Percentiles rank a stretch among this genome's conserved stretches.
These are phyloP conservation scores for Verticillium isaacii DNA, from an alignment of 2,329 filamentous ascomycete genomes.

Conservation along the genomic window DNA sequence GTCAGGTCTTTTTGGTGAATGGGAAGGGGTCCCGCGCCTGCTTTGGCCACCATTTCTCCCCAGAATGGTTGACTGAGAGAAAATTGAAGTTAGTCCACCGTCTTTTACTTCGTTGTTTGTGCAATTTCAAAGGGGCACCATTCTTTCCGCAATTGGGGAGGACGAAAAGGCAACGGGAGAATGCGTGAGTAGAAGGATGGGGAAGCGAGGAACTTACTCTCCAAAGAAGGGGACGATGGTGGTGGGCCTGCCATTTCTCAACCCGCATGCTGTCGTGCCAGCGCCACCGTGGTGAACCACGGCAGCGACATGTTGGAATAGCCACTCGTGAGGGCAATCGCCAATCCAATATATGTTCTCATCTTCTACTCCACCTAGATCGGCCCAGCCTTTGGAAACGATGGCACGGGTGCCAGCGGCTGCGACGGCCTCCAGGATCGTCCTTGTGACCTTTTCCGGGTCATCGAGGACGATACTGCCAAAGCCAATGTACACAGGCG, in stretches of 20 bases:
- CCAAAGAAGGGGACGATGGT: constrained; percentile 85
- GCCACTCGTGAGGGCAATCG: constrained; percentile 84
- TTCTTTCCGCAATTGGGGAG: too few species aligned
- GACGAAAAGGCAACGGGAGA: too few species aligned
- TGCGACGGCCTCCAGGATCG: constrained; percentile 67
- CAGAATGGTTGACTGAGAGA: constrained; percentile 62
- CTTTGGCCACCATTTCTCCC: constrained; percentile 70
- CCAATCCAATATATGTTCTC: constrained; percentile 78
- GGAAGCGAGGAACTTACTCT: constrained; percentile 32
- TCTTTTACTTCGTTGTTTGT: too few species aligned
- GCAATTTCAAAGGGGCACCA: too few species aligned
- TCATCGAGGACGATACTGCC: constrained; percentile 79
- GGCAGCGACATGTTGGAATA: constrained; percentile 74
- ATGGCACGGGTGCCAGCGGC: constrained; percentile 68
- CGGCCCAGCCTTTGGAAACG: constrained; percentile 86
- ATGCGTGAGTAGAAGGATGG: too few species aligned
- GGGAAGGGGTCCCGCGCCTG: constrained; percentile 67
- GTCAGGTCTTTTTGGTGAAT: constrained; percentile 66
- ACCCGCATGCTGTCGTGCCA: constrained; percentile 80
- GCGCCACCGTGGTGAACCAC: constrained; percentile 88
- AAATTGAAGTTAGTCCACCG: too few species aligned
- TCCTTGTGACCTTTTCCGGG: constrained; percentile 62
- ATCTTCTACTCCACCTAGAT: constrained; percentile 73
- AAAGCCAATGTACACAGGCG: constrained; percentile 79
- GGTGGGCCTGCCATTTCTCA: constrained; percentile 73